Conservation (phyloP, 768 basidiomycete genomes). For the Phlebiopsis flavidoalba region DNA sequence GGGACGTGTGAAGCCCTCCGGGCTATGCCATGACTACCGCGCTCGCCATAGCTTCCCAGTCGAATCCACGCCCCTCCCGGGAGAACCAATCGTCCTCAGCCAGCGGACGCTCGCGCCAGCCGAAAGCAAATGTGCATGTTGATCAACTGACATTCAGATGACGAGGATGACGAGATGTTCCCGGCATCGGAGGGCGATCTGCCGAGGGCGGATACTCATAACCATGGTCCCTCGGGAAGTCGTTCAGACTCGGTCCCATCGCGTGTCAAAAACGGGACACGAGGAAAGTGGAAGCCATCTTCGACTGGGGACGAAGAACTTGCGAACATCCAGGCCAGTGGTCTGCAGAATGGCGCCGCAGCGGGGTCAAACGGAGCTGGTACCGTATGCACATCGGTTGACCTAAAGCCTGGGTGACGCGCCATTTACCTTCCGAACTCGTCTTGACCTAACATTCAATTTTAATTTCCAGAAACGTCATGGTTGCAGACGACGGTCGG, state of each 20-base stretch:
- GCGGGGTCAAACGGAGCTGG: conserved; percentile 44
- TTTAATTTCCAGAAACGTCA: conserved; percentile 67
- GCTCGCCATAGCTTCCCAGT: conserved; percentile 38
- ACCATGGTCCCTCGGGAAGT: conserved; percentile 30
- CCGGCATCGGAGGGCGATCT: conserved; percentile 72
- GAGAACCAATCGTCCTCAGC: conserved; percentile 18
- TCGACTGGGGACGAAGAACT: conserved; percentile 79
- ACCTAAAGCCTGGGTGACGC: conserved; percentile 93
- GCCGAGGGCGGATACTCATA: conserved; percentile 74
- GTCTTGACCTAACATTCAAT: background rate
- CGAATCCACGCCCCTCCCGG: conserved; percentile 16
- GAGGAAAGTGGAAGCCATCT: conserved; percentile 58
- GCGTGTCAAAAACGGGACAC: conserved; percentile 47
- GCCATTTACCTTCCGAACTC: background rate
- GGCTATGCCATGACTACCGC: conserved; percentile 89
- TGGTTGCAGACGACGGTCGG: conserved; percentile 90
- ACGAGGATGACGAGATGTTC: conserved; percentile 65
- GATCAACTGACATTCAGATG: conserved; percentile 40
- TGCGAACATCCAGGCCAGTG: conserved; percentile 35
- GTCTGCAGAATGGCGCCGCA: conserved; percentile 29
- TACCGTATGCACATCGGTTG: conserved; percentile 95
- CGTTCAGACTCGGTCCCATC: conserved; percentile 39
- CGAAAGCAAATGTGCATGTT: conserved; percentile 23
- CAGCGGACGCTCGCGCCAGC: conserved; percentile 21
- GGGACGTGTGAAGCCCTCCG: conserved; percentile 92